Evolutionary conservation across 78 protist species (phyloP).

Genomic region (Planoprotostelium fungivorum): DNA sequence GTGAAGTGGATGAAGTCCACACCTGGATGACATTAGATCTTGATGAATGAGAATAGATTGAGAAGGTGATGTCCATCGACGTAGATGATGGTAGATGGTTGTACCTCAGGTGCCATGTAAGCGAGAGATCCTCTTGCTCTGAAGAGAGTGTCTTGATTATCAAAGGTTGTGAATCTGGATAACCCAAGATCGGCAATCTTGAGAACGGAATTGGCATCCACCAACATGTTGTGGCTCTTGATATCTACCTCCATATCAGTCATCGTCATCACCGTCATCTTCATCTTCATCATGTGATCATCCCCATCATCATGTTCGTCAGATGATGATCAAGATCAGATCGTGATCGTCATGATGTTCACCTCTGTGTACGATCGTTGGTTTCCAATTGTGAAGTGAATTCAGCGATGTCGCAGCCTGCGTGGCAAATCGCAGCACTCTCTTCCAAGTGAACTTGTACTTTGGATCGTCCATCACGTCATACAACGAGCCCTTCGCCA

Average conservation of each 20-base stretch:
- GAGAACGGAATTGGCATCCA: not conserved
- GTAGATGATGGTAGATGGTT: too few relatives aligned
- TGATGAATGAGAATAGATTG: not conserved
- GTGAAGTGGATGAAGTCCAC: not conserved
- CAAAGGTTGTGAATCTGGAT: not conserved
- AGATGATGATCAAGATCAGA: too few relatives aligned
- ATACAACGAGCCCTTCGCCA: not conserved
- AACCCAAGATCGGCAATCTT: not conserved
- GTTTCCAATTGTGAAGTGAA: conserved; percentile 15
- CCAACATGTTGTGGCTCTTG: not conserved
- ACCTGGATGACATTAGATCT: not conserved
- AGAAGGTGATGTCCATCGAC: too few relatives aligned
- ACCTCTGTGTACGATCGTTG: conserved; percentile 11
- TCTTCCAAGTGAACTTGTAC: conserved; percentile 6
- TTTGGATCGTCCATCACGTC: not conserved
- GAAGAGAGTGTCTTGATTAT: not conserved
- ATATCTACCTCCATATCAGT: not conserved
- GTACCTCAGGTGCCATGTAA: not conserved
- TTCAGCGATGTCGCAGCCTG: not conserved
- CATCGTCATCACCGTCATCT: too few relatives aligned
- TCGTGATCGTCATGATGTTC: too few relatives aligned
- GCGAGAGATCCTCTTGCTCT: not conserved
- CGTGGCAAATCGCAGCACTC: conserved; percentile 6
- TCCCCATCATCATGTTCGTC: too few relatives aligned
- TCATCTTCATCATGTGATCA: too few relatives aligned